Conservation (phyloP, 306 rosid genomes). For the Malus orientalis region DNA sequence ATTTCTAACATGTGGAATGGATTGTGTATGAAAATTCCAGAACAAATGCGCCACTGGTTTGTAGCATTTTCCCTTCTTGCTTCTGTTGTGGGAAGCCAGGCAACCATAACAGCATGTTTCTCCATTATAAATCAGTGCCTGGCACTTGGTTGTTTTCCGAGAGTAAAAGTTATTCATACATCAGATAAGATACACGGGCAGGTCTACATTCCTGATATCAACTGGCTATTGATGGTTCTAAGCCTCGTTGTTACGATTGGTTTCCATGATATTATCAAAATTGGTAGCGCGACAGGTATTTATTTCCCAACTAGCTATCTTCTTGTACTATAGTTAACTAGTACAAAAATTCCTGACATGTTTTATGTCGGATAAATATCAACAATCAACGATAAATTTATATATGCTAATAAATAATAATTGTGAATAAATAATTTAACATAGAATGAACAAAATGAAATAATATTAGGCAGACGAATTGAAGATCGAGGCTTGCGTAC, state of each 20-base stretch:
- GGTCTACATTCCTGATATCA: conserved; percentile 83
- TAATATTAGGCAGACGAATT: too few species aligned
- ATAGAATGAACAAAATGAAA: too few species aligned
- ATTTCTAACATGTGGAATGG: conserved; percentile 10
- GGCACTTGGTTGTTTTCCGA: conserved; percentile 80
- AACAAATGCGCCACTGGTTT: conserved; percentile 33
- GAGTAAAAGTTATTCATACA: conserved; percentile 90
- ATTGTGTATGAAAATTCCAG: conserved; percentile 28
- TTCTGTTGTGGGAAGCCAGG: conserved; percentile 88
- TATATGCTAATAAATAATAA: too few species aligned
- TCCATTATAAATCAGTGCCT: conserved; percentile 78
- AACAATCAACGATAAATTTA: too few species aligned
- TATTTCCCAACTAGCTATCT: not conserved
- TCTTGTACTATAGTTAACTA: not conserved
- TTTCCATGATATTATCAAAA: conserved; percentile 52
- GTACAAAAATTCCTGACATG: not conserved
- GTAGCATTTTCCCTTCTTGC: conserved; percentile 48
- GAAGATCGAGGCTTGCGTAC: too few species aligned
- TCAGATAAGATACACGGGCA: conserved; percentile 66
- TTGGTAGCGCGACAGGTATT: conserved; percentile 82
- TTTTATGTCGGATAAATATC: too few species aligned
- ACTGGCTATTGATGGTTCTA: conserved; percentile 80
- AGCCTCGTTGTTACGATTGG: conserved; percentile 62
- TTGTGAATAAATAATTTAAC: too few species aligned
- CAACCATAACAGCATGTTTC: conserved; percentile 79